Percentiles rank a stretch among this genome's conserved stretches.
phyloP scores from a whole-genome alignment of 2,329 filamentous ascomycete species.

The Aciculosporium take region DNA sequence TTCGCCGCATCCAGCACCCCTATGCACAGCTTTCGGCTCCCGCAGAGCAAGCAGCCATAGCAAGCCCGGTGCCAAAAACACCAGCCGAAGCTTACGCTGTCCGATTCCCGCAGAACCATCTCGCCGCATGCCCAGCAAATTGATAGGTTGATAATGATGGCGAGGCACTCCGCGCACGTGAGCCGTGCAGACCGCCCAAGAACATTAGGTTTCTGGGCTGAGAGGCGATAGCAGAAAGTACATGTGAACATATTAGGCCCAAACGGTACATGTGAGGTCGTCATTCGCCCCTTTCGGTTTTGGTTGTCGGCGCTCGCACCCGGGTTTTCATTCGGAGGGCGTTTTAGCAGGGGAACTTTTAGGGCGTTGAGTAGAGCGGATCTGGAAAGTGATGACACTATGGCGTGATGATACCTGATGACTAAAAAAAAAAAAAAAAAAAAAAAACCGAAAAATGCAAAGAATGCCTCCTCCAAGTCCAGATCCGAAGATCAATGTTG shows the following conservation, averaged over 20 bases:
- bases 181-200: constrained; percentile 34
- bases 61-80: constrained; percentile 45
- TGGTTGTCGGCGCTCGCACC: background rate
- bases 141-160: constrained; percentile 34
- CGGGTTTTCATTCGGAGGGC: background rate
- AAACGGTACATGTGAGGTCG: background rate
- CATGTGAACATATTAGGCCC: constrained; percentile 29
- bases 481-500: no score
- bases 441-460: background rate
- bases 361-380: background rate
- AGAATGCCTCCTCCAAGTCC: background rate
- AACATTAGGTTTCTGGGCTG: constrained; percentile 21
- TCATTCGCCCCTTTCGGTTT: background rate
- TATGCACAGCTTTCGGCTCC: constrained; percentile 23
- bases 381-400: background rate
- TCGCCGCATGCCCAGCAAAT: constrained; percentile 46
- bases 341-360: background rate
- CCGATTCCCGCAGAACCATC: constrained; percentile 35
- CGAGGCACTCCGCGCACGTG: constrained; percentile 33
- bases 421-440: background rate
- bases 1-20: constrained; percentile 18
- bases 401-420: background rate
- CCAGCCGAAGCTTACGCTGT: constrained; percentile 45
- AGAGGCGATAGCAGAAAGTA: constrained; percentile 39
- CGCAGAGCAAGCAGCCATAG: constrained; percentile 41